Evolutionary conservation across 371 early-diverging fungal genomes (phyloP), one percentile per base, ranked within the genome.

Genomic region (Apophysomyces ossiformis): DNA sequence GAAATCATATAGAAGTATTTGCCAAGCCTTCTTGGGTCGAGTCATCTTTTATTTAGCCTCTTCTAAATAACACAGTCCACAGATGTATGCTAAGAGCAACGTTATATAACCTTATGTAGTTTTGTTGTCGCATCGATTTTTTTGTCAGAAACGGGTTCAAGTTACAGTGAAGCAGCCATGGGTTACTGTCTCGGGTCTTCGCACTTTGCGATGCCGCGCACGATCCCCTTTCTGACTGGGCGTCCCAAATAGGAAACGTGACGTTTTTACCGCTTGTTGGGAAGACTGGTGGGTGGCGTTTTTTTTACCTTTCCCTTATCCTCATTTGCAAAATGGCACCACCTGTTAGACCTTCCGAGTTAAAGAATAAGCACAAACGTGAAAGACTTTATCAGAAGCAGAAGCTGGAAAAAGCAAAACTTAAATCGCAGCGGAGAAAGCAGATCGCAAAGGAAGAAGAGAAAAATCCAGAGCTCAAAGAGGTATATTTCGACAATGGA

Each of bases 391-490:
- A 86, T 70, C 84, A 85, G 63, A 91, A 91, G 69, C 86, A 85
- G 47, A 92, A 87, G 60, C 67, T 82, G 11, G 90, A 88, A 50
- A 93, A 93, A 74, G 87, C 83, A 50, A 89, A 89, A 61, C 72
- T 70, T n/a, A 95, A 97, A 83, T 75, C 91, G 13, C 85, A 90
- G 72, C 80, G 85, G 46, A 84, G 96, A 58, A 83, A 86, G 65
- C 77, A 83, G 58, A 70, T 81, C 13, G 86, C 87, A 57, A 95
- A 96, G 73, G 91, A 87, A 58, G 99, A 99, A 78, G 83, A 77
- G 18, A 88, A 87, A 60, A 87, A 96, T 79, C 98, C 97, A 2
- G 91, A 91, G 68, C 86, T 94, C 66, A 94, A 93, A 73, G 92
- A 92, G 79, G 89, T 88, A 50, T 26, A 26, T 26, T 26, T 1